Percentiles rank a stretch among this genome's conserved stretches.
These are phyloP conservation scores for Nymphaea thermarum DNA, from an alignment of 164 flowering plant species.

Conservation along the genomic window DNA sequence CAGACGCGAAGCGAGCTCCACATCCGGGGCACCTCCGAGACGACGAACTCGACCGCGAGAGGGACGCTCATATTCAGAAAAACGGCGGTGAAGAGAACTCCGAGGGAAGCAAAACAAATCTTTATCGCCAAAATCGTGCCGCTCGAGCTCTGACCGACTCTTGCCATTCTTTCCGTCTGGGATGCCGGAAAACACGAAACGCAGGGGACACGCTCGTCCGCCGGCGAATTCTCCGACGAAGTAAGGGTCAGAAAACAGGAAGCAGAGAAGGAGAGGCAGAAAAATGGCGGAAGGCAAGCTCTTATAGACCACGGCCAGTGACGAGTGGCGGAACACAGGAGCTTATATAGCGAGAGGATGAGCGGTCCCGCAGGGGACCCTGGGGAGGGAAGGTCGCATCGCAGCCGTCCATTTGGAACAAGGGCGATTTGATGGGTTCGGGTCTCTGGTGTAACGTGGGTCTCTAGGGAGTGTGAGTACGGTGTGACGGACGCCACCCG, in stretches of 20 bases:
- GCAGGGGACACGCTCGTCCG: neutral
- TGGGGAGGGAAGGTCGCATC: neutral
- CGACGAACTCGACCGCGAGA: conserved; percentile 16
- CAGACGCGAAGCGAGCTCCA: conserved; percentile 33
- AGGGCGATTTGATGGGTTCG: neutral
- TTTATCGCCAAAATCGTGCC: conserved; percentile 21
- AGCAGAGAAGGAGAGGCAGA: neutral
- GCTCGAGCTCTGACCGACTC: conserved; percentile 2
- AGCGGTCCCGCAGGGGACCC: neutral
- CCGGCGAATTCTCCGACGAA: neutral
- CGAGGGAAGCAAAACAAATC: conserved; percentile 24
- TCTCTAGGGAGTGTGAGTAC: neutral
- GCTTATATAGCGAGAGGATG: neutral
- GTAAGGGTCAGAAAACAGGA: neutral
- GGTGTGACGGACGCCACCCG: neutral
- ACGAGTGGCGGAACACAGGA: neutral
- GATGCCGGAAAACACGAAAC: neutral
- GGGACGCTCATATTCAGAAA: conserved; percentile 33
- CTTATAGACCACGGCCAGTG: too few species aligned
- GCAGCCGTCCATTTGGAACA: neutral
- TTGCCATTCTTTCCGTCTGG: neutral
- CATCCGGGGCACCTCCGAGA: conserved; percentile 30
- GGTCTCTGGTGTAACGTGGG: neutral
- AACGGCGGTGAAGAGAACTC: conserved; percentile 29
- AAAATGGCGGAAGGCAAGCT: too few species aligned